Base-by-base conservation (phyloP, 2,329 filamentous ascomycete genomes). In the Talaromyces pinophilus region DNA sequence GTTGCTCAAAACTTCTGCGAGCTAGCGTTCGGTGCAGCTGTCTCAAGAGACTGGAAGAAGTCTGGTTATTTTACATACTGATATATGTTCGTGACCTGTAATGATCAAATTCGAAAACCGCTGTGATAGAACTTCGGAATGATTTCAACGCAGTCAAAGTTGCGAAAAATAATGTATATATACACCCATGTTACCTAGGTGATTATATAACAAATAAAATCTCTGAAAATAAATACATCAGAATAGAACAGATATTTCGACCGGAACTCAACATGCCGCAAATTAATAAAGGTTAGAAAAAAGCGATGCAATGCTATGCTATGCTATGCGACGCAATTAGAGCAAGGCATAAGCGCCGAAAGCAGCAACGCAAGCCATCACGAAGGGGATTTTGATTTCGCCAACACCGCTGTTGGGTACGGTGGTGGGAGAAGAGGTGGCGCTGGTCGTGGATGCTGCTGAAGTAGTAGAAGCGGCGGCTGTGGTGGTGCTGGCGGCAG, bases 371-470 rank as follows among this genome's bases (percentile, higher is more conserved):
- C 57, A 38, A 30, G 57, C 57, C 57, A 60, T 42, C 7, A 46
- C 57, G 38, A 60, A 60, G 22, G 57, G 57, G 19, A 60, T 42
- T 38, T 60, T 42, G 40, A 60, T 60, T 60, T 42, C 57, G 40
- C 35, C 57, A 4, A 25, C 57, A 15, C 57, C 57, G 40, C 38
- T 46, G 57, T 60, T 60, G 57, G 57, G 57, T 3, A 60, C 13
- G 28, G 19, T 60, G 17, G 22, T 60, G 22, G 57, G 0, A 11
- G 68, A 73, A 52, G 68, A 63, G 30, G 73, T 70, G 42, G 72
- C 77, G 38, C 70, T 73, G 65, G 77, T 76, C 25, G 70, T 59
- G 54, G 69, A 15, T 59, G 67, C 46, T 40, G 66, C 33, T 50
- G 59, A 33, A 17, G 54, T 66, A 52, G 73, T 71, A 15, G 73